These are phyloP conservation scores for Chlorella sorokiniana DNA, from an alignment of 139 green algal species.

Conservation along the genomic window DNA sequence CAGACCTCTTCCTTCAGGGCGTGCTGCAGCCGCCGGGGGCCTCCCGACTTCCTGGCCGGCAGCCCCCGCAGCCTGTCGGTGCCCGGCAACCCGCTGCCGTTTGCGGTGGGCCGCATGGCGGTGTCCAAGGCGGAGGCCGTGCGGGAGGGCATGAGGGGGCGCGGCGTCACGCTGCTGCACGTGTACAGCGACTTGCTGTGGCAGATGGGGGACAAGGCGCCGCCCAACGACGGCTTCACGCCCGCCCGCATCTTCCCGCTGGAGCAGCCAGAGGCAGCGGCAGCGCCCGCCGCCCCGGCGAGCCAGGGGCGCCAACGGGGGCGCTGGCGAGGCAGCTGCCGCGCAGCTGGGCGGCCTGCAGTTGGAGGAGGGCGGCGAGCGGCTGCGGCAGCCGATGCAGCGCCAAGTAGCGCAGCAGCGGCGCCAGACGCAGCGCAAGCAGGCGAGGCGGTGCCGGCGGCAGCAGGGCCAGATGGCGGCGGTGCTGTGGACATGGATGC, in stretches of 20 bases:
- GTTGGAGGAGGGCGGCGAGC: neutral
- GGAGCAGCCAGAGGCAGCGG: neutral
- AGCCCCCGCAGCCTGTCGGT: conserved; percentile 26
- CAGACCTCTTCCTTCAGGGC: conserved; percentile 50
- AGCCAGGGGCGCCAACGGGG: neutral
- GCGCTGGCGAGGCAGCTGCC: neutral
- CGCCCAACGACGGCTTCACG: conserved; percentile 45
- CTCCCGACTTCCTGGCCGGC: conserved; percentile 33
- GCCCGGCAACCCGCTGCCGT: conserved; percentile 41
- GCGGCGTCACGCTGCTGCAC: conserved; percentile 37
- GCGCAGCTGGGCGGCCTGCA: neutral
- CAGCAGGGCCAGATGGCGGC: too few species aligned
- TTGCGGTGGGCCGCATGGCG: conserved; percentile 46
- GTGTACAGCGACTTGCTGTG: conserved; percentile 43
- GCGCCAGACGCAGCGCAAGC: neutral
- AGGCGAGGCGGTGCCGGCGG: neutral
- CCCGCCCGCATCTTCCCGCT: neutral
- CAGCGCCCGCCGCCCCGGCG: neutral
- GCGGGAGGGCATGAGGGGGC: conserved; percentile 38
- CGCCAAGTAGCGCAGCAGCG: neutral
- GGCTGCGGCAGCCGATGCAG: neutral
- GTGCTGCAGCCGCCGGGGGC: conserved; percentile 22
- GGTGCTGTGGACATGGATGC: conserved; percentile 34
- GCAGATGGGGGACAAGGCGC: conserved; percentile 30
- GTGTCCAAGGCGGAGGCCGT: conserved; percentile 31